Evolutionary conservation across 768 basidiomycete genomes (phyloP).

Genomic region (Wakefieldia striispora): DNA sequence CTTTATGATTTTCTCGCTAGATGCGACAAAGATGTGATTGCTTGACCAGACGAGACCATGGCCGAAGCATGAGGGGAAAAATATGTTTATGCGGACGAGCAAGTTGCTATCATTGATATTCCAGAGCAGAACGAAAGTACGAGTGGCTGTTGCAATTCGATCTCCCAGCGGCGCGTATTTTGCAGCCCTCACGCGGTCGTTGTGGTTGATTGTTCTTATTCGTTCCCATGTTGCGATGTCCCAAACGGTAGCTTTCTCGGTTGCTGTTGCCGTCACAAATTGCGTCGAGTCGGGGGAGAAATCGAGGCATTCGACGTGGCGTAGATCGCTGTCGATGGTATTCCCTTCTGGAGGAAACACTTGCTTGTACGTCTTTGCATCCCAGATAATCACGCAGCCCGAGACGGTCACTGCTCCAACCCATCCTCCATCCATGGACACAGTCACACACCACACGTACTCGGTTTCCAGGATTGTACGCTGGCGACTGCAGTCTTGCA

Average conservation of each 20-base stretch:
- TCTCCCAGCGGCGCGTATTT: not conserved
- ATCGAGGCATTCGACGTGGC: not conserved
- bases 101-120: not conserved
- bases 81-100: not conserved
- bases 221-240: not conserved
- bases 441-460: too few relatives aligned
- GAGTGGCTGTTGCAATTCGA: not conserved
- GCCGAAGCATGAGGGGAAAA: not conserved
- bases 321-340: accelerated
- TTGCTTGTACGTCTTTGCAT: not conserved
- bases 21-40: not conserved
- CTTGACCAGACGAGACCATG: not conserved
- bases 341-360: not conserved
- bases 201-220: not conserved
- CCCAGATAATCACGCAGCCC: too few relatives aligned
- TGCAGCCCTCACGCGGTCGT: not conserved
- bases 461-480: too few relatives aligned
- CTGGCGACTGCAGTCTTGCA: too few relatives aligned
- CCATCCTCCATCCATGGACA: too few relatives aligned
- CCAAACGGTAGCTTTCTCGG: not conserved
- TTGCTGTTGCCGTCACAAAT: not conserved
- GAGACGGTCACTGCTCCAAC: too few relatives aligned
- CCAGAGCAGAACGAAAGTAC: accelerated
- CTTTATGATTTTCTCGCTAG: not conserved
- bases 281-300: not conserved